A percentile compares a stretch with the other conserved stretches of the same genome.
Evolutionary conservation across 1,284 basidiomycete species (phyloP).

Genomic region (Chondrostereum purpureum): DNA sequence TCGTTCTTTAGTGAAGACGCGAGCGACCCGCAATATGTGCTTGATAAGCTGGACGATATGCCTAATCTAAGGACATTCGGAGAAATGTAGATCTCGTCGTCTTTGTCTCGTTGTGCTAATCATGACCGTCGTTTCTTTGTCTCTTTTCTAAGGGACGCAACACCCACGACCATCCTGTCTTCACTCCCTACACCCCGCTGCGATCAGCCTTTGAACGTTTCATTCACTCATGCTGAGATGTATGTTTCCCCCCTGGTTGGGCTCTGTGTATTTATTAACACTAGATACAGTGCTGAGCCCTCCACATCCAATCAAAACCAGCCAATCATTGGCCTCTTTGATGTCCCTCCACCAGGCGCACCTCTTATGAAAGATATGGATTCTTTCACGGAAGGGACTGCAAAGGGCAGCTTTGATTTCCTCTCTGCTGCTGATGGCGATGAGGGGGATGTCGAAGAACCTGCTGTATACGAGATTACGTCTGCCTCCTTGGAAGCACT

Average conservation of each 20-base stretch:
- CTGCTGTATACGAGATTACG: neutral
- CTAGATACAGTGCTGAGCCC: neutral
- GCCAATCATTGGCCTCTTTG: constrained; percentile 3
- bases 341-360: constrained; percentile 26
- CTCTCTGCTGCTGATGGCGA: constrained; percentile 23
- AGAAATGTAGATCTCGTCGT: constrained; percentile 12
- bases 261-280: neutral
- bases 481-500: neutral
- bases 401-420: constrained; percentile 40
- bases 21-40: constrained; percentile 3
- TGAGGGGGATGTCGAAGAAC: neutral
- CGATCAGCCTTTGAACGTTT: constrained; percentile 5
- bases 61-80: constrained; percentile 10
- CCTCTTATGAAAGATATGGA: constrained; percentile 45
- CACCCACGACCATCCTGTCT: constrained; percentile 12
- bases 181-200: constrained; percentile 13
- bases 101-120: constrained; percentile 1
- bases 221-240: constrained; percentile 7
- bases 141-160: constrained; percentile 10
- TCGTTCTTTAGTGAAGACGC: constrained; percentile 5
- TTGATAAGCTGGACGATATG: constrained; percentile 13
- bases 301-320: neutral
- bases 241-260: too few relatives aligned
- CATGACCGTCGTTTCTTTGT: constrained; percentile 5
- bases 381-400: constrained; percentile 48